Percentiles rank a stretch among this genome's conserved stretches.
These are phyloP conservation scores for Isoetes taiwanensis DNA, from an alignment of 75 land plant species.

Conservation along the genomic window DNA sequence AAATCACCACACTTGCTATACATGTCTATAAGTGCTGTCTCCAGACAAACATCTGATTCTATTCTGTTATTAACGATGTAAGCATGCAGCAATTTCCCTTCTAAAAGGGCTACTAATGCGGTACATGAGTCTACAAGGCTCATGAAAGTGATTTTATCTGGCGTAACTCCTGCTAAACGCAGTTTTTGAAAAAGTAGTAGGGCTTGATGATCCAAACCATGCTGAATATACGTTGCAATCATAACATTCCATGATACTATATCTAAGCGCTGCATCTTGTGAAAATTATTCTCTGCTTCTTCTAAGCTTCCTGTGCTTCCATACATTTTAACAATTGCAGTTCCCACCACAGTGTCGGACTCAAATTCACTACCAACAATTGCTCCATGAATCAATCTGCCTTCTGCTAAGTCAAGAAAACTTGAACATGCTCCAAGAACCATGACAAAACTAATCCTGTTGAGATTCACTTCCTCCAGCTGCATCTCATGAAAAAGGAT, in stretches of 20 bases:
- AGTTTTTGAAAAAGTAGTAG: neutral
- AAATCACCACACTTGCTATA: neutral
- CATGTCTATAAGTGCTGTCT: neutral
- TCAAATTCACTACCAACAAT: neutral
- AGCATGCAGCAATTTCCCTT: neutral
- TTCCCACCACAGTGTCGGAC: neutral
- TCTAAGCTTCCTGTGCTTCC: neutral
- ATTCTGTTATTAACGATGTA: neutral
- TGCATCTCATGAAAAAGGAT: constrained; percentile 25
- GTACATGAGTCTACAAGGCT: neutral
- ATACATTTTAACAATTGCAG: neutral
- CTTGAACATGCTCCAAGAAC: constrained; percentile 45
- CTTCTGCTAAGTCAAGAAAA: constrained; percentile 3
- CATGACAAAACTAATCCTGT: constrained; percentile 40
- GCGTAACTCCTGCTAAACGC: neutral
- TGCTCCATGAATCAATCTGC: neutral
- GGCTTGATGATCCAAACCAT: neutral
- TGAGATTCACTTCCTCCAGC: constrained; percentile 24
- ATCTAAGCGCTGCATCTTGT: neutral
- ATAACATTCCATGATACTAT: constrained; percentile 3
- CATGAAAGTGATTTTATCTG: neutral
- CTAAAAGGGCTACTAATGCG: neutral
- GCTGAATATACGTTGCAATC: neutral
- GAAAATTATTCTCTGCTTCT: neutral
- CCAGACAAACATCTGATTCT: neutral